These are phyloP conservation scores for Cytospora schulzeri DNA, from an alignment of 2,329 filamentous ascomycete species.

Conservation along the genomic window DNA sequence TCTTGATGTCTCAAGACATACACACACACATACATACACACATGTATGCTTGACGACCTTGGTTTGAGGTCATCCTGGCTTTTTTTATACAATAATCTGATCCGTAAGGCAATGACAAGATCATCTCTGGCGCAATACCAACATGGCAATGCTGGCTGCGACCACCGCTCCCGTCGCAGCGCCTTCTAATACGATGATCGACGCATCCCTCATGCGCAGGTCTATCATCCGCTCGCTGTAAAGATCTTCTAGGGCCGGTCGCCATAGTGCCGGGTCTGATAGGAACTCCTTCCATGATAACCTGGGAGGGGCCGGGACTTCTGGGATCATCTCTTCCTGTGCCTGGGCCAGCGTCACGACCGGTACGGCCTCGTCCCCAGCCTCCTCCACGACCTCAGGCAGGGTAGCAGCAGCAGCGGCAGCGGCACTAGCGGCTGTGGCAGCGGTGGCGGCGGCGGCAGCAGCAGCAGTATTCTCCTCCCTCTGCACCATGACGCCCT, in stretches of 20 bases:
- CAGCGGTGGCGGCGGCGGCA: constrained; percentile 14
- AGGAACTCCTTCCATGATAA: constrained; percentile 48
- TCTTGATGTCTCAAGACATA: not conserved
- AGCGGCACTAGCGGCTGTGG: not conserved
- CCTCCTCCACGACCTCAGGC: constrained; percentile 35
- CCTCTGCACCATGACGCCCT: constrained; percentile 33
- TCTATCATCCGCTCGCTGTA: constrained; percentile 66
- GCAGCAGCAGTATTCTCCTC: constrained; percentile 26
- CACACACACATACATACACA: constrained; percentile 3
- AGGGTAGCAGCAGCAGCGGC: not conserved
- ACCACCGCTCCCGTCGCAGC: constrained; percentile 66
- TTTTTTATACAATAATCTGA: constrained; percentile 19
- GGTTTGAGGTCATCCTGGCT: not conserved
- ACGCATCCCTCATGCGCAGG: constrained; percentile 69
- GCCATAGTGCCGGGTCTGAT: constrained; percentile 48
- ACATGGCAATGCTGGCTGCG: constrained; percentile 55
- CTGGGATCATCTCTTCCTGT: constrained; percentile 23
- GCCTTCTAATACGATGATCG: constrained; percentile 69
- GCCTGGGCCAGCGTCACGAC: constrained; percentile 14
- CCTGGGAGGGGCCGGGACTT: constrained; percentile 8
- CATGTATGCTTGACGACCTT: constrained; percentile 7
- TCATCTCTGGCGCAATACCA: constrained; percentile 46
- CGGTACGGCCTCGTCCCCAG: constrained; percentile 31
- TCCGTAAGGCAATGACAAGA: constrained; percentile 17
- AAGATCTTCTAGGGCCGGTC: constrained; percentile 56